phyloP scores from a whole-genome alignment of 2,329 filamentous ascomycete genomes.

The Verruconis gallopava region DNA sequence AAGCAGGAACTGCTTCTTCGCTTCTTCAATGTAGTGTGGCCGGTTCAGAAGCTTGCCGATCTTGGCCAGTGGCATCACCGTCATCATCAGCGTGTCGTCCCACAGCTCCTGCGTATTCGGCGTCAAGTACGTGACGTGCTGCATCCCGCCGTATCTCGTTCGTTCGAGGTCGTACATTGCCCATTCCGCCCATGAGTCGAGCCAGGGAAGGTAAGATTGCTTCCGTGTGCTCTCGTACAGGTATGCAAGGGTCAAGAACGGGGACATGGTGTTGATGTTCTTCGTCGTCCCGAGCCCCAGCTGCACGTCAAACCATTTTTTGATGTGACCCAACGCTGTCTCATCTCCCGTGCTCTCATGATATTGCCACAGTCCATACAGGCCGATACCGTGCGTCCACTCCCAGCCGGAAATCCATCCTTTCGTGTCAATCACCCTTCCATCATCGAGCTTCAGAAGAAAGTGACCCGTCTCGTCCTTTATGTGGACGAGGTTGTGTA shows the following conservation, averaged over 20 bases:
- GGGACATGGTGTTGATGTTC: slow-evolving; percentile 77
- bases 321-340: slow-evolving; percentile 50
- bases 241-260: slow-evolving; percentile 61
- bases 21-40: slow-evolving; percentile 63
- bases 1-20: slow-evolving; percentile 62
- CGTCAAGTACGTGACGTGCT: slow-evolving; percentile 61
- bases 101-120: slow-evolving; percentile 64
- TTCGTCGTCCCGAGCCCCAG: slow-evolving; percentile 64
- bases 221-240: slow-evolving; percentile 66
- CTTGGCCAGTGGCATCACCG: slow-evolving; percentile 66
- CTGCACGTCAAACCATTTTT: slow-evolving; percentile 59
- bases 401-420: slow-evolving; percentile 68
- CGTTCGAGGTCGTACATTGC: slow-evolving; percentile 63
- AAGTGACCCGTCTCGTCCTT: slow-evolving; percentile 63
- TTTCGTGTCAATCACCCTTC: slow-evolving; percentile 70
- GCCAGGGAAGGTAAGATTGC: slow-evolving; percentile 58
- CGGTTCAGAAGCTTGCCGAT: slow-evolving; percentile 58
- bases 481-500: slow-evolving; percentile 65
- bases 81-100: slow-evolving; percentile 87
- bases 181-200: slow-evolving; percentile 74
- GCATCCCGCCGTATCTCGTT: slow-evolving; percentile 59
- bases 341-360: slow-evolving; percentile 56
- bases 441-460: slow-evolving; percentile 56
- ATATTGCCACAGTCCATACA: slow-evolving; percentile 75
- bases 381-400: slow-evolving; percentile 64